Evolutionary conservation across 306 rosid genomes (phyloP).

Genomic region (Luffa aegyptiaca): DNA sequence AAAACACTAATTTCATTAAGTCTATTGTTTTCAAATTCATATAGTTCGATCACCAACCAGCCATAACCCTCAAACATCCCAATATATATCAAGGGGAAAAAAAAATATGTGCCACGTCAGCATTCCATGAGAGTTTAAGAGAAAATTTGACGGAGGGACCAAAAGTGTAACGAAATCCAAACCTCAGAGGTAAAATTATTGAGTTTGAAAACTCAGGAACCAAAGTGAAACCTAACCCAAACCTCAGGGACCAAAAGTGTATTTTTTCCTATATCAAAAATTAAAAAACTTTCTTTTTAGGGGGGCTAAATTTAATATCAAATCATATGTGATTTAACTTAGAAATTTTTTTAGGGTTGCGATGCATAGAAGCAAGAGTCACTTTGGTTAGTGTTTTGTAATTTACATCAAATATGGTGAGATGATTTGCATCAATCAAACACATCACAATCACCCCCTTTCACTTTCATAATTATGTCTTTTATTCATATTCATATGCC

Average conservation of each 20-base stretch:
- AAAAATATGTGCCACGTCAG: no score
- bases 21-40: neutral
- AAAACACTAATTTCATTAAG: neutral
- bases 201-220: no score
- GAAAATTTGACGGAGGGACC: no score
- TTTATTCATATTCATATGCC: neutral
- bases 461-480: slow-evolving; percentile 18
- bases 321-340: slow-evolving; percentile 43
- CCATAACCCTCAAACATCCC: neutral
- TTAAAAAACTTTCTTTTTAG: slow-evolving; percentile 13
- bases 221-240: no score
- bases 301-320: neutral
- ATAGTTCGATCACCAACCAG: neutral
- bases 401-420: slow-evolving; percentile 66
- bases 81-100: neutral
- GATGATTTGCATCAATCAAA: slow-evolving; percentile 66
- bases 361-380: slow-evolving; percentile 92
- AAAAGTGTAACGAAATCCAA: no score
- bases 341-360: slow-evolving; percentile 80
- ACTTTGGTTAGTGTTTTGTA: slow-evolving; percentile 21
- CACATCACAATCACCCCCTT: neutral
- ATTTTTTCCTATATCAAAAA: neutral
- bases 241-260: no score
- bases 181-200: no score
- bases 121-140: no score